phyloP scores from a whole-genome alignment of 2,329 filamentous ascomycete species.

The Pleurostoma richardsiae region DNA sequence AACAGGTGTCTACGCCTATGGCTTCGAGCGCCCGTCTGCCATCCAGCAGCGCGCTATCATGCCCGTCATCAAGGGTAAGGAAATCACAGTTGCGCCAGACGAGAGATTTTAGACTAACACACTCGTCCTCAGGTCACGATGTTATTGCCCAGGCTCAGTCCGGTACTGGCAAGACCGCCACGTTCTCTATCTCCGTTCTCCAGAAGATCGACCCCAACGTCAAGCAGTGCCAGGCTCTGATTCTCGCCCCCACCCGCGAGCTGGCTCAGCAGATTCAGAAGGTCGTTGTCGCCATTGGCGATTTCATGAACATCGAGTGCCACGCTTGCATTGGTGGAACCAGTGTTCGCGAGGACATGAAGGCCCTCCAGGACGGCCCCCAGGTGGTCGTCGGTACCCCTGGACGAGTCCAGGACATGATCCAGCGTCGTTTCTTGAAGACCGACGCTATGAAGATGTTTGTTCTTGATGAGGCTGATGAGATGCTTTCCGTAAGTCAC shows the following conservation, averaged over 20 bases:
- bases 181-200: conserved; percentile 93
- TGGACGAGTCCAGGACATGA: conserved; percentile 76
- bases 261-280: conserved; percentile 97
- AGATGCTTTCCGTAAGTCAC: conserved; percentile 67
- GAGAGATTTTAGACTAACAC: neutral
- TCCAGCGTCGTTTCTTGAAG: conserved; percentile 50
- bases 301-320: conserved; percentile 99
- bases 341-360: conserved; percentile 95
- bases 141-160: conserved; percentile 99
- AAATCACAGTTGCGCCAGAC: neutral
- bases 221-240: conserved; percentile 88
- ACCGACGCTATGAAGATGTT: conserved; percentile 62
- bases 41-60: conserved; percentile 99
- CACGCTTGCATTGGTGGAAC: conserved; percentile 98
- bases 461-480: conserved; percentile 56
- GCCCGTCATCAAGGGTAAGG: conserved; percentile 97
- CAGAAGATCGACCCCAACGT: conserved; percentile 93
- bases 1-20: conserved; percentile 92
- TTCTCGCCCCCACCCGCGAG: conserved; percentile 93
- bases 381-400: conserved; percentile 97
- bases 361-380: conserved; percentile 94
- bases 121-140: conserved; percentile 67
- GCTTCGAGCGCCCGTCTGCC: conserved; percentile 99
- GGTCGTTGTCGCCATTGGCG: conserved; percentile 98
- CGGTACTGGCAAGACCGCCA: conserved; percentile 93